A percentile compares a stretch with the other conserved stretches of the same genome.
These are phyloP conservation scores for Solioccasus polychromus DNA, from an alignment of 768 basidiomycete genomes.

Conservation along the genomic window DNA sequence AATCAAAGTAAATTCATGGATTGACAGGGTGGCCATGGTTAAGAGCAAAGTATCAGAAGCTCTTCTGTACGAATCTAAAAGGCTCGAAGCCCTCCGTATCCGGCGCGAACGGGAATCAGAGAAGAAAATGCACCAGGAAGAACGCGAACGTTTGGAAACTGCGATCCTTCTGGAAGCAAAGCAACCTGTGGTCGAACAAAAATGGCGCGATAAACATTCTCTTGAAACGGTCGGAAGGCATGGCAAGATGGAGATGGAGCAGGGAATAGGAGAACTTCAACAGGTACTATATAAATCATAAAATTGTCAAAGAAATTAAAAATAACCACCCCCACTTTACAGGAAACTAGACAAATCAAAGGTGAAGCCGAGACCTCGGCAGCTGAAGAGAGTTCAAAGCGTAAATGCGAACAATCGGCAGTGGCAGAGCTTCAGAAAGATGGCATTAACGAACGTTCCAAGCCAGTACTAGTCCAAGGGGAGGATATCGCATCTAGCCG, in stretches of 20 bases:
- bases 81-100: constrained; percentile 38
- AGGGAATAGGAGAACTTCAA: constrained; percentile 8
- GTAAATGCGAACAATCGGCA: too few species aligned
- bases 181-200: constrained; percentile 24
- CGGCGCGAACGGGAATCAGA: constrained; percentile 27
- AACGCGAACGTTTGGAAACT: constrained; percentile 29
- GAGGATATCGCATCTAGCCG: not conserved
- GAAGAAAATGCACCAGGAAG: constrained; percentile 17
- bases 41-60: constrained; percentile 39
- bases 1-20: constrained; percentile 46
- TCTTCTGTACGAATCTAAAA: constrained; percentile 40
- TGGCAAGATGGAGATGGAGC: constrained; percentile 29
- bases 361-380: too few species aligned
- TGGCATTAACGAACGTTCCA: too few species aligned
- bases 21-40: constrained; percentile 33
- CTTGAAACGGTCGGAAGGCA: constrained; percentile 1
- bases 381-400: too few species aligned
- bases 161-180: constrained; percentile 36
- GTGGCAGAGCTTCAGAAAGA: too few species aligned
- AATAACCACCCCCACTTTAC: too few species aligned
- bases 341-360: too few species aligned
- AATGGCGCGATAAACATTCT: constrained; percentile 29
- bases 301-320: too few species aligned
- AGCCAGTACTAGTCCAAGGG: not conserved
- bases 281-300: not conserved